Conservation (phyloP, 2,329 filamentous ascomycete genomes). For the Thelonectria rubi region DNA sequence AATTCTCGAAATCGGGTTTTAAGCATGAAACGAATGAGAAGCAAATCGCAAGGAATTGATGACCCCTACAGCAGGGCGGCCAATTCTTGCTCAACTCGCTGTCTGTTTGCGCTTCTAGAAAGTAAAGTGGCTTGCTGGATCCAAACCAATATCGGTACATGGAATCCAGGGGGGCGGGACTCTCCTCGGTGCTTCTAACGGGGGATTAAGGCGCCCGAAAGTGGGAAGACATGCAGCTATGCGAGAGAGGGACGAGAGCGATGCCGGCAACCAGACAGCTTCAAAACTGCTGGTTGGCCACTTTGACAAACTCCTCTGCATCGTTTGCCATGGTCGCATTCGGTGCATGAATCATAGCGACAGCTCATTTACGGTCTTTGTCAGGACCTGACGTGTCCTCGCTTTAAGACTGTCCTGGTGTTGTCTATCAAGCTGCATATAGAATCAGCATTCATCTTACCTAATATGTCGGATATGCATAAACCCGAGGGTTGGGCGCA, state of each 20-base stretch:
- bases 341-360: not conserved
- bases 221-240: conserved; percentile 10
- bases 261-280: not conserved
- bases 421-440: too few relatives aligned
- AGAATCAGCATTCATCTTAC: not conserved
- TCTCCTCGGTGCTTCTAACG: conserved; percentile 15
- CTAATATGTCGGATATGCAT: conserved; percentile 15
- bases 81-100: not conserved
- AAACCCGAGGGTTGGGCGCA: conserved; percentile 16
- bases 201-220: conserved; percentile 7
- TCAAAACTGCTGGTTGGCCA: not conserved
- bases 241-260: not conserved
- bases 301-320: not conserved
- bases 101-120: conserved; percentile 12
- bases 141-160: conserved; percentile 11
- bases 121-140: not conserved
- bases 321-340: not conserved
- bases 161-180: conserved; percentile 22
- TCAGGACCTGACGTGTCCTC: not conserved
- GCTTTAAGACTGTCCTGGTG: not conserved
- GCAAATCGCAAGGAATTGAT: not conserved
- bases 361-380: not conserved
- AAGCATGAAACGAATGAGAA: not conserved
- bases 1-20: not conserved
- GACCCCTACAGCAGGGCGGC: not conserved